Evolutionary conservation across 2,329 filamentous ascomycete species (phyloP).

Genomic region (Arthrobotrys sinensis): DNA sequence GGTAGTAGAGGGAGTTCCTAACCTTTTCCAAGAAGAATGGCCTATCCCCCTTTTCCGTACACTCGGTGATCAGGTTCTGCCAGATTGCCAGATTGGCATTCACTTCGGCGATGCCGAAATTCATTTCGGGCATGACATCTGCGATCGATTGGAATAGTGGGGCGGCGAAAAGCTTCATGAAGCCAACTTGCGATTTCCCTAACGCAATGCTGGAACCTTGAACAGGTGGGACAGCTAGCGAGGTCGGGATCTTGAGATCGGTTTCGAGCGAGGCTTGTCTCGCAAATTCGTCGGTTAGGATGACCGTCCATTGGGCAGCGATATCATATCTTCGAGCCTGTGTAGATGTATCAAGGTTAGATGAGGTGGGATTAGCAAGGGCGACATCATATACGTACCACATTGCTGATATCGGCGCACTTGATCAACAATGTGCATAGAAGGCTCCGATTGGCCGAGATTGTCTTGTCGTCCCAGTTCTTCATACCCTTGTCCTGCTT

Average conservation of each 20-base stretch:
- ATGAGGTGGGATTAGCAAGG: constrained; percentile 28
- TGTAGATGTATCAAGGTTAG: constrained; percentile 63
- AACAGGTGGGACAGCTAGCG: constrained; percentile 85
- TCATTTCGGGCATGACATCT: constrained; percentile 86
- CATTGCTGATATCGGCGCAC: constrained; percentile 98
- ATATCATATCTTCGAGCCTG: constrained; percentile 86
- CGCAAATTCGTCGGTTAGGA: constrained; percentile 95
- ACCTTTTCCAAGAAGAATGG: constrained; percentile 59
- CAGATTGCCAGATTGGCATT: constrained; percentile 82
- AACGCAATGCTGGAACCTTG: constrained; percentile 83
- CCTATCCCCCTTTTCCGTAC: constrained; percentile 56
- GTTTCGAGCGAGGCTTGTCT: constrained; percentile 92
- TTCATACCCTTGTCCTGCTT: constrained; percentile 77
- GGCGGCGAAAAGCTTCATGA: constrained; percentile 96
- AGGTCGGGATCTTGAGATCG: constrained; percentile 88
- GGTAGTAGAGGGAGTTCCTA: constrained; percentile 47
- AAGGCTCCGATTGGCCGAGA: constrained; percentile 83
- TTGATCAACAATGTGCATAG: constrained; percentile 95
- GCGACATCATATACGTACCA: constrained; percentile 75
- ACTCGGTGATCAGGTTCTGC: constrained; percentile 76
- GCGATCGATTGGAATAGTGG: constrained; percentile 91
- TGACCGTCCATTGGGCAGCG: constrained; percentile 89
- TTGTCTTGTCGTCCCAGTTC: constrained; percentile 81
- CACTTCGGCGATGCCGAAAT: constrained; percentile 86
- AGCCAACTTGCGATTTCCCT: constrained; percentile 89